Evolutionary conservation across 306 rosid species (phyloP).

Genomic region (Hippophae rhamnoides): DNA sequence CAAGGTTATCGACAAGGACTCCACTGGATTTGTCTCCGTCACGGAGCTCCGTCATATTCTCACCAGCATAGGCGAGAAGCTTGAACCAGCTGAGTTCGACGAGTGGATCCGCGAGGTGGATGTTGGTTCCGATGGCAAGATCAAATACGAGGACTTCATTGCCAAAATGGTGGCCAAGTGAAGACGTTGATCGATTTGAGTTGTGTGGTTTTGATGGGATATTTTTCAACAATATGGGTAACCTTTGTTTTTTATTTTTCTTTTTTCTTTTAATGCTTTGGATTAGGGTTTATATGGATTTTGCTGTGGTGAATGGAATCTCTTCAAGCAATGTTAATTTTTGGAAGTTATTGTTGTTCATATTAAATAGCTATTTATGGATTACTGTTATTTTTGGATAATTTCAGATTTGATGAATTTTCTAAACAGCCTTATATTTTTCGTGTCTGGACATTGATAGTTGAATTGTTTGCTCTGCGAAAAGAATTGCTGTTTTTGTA

Average conservation of each 20-base stretch:
- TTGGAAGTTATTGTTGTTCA: slow-evolving; percentile 9
- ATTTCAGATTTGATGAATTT: slow-evolving; percentile 4
- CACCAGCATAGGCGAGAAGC: slow-evolving; percentile 94
- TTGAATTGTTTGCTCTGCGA: too few relatives aligned
- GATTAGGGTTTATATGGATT: slow-evolving; percentile 26
- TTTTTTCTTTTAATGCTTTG: slow-evolving; percentile 4
- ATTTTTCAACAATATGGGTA: slow-evolving; percentile 16
- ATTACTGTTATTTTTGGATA: slow-evolving; percentile 20
- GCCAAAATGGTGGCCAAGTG: slow-evolving; percentile 97
- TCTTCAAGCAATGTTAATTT: slow-evolving; percentile 22
- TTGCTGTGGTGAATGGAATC: slow-evolving; percentile 21
- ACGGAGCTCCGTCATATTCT: slow-evolving; percentile 90
- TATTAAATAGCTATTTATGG: slow-evolving; percentile 27
- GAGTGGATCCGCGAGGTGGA: slow-evolving; percentile 99
- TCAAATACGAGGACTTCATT: slow-evolving; percentile 94
- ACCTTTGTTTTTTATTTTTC: background rate
- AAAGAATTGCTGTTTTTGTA: too few relatives aligned
- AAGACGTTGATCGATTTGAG: slow-evolving; percentile 5
- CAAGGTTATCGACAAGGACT: slow-evolving; percentile 87
- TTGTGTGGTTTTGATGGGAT: slow-evolving; percentile 18
- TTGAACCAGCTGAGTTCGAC: slow-evolving; percentile 87
- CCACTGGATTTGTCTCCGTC: slow-evolving; percentile 68
- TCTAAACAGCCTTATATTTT: too few relatives aligned
- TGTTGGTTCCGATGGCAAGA: slow-evolving; percentile 80
- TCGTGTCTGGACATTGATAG: too few relatives aligned